Percentiles rank a stretch among this genome's conserved stretches.
phyloP scores from a whole-genome alignment of 2,329 filamentous ascomycete genomes.

The Huntiella omanensis region DNA sequence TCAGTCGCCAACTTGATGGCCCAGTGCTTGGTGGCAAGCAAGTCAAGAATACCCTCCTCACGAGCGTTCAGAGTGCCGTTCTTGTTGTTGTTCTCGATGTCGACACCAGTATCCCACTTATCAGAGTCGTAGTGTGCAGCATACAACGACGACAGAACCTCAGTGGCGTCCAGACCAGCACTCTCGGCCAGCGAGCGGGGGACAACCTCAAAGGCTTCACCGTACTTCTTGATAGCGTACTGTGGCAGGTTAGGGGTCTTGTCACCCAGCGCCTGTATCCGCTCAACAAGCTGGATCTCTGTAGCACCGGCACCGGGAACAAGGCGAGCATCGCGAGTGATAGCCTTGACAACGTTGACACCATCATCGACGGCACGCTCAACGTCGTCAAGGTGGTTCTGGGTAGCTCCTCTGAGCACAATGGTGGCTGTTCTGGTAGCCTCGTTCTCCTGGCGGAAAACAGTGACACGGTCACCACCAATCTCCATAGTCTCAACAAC shows the following conservation, averaged over 20 bases:
- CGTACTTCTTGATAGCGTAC: conserved; percentile 94
- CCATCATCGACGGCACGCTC: conserved; percentile 95
- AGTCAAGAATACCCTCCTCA: conserved; percentile 76
- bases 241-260: conserved; percentile 84
- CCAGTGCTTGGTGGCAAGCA: conserved; percentile 86
- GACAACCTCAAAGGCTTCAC: conserved; percentile 93
- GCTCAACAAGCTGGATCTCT: conserved; percentile 83
- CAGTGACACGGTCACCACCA: conserved; percentile 90
- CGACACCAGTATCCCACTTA: conserved; percentile 79
- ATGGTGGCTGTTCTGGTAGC: conserved; percentile 83
- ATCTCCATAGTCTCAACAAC: conserved; percentile 95
- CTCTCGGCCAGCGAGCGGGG: conserved; percentile 88
- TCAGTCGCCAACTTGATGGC: conserved; percentile 94
- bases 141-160: conserved; percentile 80
- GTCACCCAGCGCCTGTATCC: conserved; percentile 77
- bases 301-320: conserved; percentile 89
- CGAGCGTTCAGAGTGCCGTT: conserved; percentile 71
- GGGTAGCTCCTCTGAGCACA: conserved; percentile 83
- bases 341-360: conserved; percentile 96
- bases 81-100: conserved; percentile 73
- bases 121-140: conserved; percentile 81
- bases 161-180: conserved; percentile 90
- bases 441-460: conserved; percentile 93
- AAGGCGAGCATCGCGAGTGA: conserved; percentile 78
- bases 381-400: conserved; percentile 94